A percentile compares a stretch with the other conserved stretches of the same genome.
phyloP scores from a whole-genome alignment of 2,329 filamentous ascomycete species.

The Beauveria varroae region DNA sequence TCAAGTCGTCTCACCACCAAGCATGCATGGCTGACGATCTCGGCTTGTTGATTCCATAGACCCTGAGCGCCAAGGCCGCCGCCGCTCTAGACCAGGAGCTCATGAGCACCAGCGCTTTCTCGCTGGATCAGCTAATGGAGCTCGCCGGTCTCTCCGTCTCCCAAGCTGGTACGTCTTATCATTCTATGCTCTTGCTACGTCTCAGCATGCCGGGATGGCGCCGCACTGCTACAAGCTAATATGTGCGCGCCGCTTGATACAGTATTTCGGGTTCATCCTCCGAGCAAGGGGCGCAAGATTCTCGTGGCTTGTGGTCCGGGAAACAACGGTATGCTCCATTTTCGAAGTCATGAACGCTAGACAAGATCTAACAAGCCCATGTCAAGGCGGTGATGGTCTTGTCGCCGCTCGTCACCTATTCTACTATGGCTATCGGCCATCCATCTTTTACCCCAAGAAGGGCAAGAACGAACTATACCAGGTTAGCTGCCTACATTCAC shows the following conservation, averaged over 20 bases:
- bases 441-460: constrained; percentile 87
- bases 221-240: neutral
- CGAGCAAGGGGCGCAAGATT: constrained; percentile 60
- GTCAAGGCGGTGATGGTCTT: constrained; percentile 80
- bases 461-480: constrained; percentile 86
- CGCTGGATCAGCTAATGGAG: constrained; percentile 95
- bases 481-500: constrained; percentile 35
- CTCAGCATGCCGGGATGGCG: neutral
- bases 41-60: constrained; percentile 43
- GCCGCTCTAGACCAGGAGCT: constrained; percentile 87
- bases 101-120: constrained; percentile 83
- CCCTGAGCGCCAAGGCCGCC: constrained; percentile 79
- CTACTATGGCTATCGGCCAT: constrained; percentile 86
- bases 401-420: constrained; percentile 87
- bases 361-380: constrained; percentile 16
- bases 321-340: constrained; percentile 52
- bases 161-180: constrained; percentile 59
- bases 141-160: constrained; percentile 88
- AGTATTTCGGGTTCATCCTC: constrained; percentile 83
- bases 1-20: too few relatives aligned
- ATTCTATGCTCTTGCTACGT: neutral
- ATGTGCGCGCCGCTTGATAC: neutral
- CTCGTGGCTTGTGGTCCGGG: constrained; percentile 87
- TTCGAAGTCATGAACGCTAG: neutral
- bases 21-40: neutral